A percentile compares a stretch with the other conserved stretches of the same genome.
Conservation (phyloP, 2,329 filamentous ascomycete species). For the Fusarium guadeloupense region DNA sequence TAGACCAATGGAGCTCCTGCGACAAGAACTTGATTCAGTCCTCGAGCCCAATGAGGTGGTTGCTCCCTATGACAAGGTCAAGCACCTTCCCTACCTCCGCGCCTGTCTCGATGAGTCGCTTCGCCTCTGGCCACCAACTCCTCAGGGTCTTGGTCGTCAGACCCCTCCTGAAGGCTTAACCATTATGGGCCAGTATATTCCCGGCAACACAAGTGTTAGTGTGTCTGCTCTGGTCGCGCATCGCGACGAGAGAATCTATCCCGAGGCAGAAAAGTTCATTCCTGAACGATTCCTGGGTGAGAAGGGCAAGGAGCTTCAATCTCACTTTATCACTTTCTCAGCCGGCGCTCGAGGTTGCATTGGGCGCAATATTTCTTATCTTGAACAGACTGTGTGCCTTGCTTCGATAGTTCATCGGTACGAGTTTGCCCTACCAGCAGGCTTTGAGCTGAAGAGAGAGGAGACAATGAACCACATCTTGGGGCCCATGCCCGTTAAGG, state of each 20-base stretch:
- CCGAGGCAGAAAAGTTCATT: slow-evolving; percentile 49
- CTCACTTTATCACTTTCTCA: slow-evolving; percentile 52
- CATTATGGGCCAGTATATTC: slow-evolving; percentile 48
- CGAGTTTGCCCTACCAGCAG: slow-evolving; percentile 46
- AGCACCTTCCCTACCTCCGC: slow-evolving; percentile 60
- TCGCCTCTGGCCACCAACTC: slow-evolving; percentile 42
- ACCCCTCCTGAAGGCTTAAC: slow-evolving; percentile 43
- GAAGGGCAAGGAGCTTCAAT: slow-evolving; percentile 46
- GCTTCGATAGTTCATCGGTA: slow-evolving; percentile 54
- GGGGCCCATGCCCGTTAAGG: slow-evolving; percentile 27
- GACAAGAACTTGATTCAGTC: slow-evolving; percentile 56
- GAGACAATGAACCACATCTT: slow-evolving; percentile 29
- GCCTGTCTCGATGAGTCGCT: slow-evolving; percentile 60
- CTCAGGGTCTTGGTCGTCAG: slow-evolving; percentile 38
- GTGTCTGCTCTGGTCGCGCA: slow-evolving; percentile 51
- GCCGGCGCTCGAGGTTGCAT: slow-evolving; percentile 53
- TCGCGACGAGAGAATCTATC: slow-evolving; percentile 51
- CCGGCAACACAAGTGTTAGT: slow-evolving; percentile 49
- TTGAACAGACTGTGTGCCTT: slow-evolving; percentile 57
- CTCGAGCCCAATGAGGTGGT: slow-evolving; percentile 54
- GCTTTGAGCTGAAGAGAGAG: too few species aligned
- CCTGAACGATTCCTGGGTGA: slow-evolving; percentile 52
- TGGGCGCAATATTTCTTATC: slow-evolving; percentile 50
- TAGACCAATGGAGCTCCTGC: slow-evolving; percentile 48
- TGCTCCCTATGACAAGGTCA: slow-evolving; percentile 59